A percentile compares a stretch with the other conserved stretches of the same genome.
Conservation (phyloP, 1,139 yeast genomes). For the Diutina sp. region DNA sequence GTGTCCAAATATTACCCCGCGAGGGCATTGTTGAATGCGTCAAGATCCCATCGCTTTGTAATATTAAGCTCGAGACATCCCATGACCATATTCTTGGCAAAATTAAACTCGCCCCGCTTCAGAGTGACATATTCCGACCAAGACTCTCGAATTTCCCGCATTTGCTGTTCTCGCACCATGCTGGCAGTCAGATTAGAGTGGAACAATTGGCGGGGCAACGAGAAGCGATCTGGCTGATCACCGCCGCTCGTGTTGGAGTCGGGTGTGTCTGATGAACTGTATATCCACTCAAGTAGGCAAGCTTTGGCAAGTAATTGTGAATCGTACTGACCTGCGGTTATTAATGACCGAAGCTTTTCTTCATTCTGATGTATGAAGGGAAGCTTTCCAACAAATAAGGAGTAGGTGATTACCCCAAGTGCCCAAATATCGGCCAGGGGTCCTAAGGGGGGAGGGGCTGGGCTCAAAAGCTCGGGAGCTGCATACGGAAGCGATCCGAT, state of each 20-base stretch:
- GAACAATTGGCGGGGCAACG: neutral
- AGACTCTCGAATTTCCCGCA: slow-evolving; percentile 7
- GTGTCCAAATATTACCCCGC: neutral
- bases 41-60: slow-evolving; percentile 36
- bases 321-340: slow-evolving; percentile 52
- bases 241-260: slow-evolving; percentile 2
- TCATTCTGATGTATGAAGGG: slow-evolving; percentile 80
- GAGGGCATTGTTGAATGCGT: neutral
- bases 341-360: slow-evolving; percentile 64
- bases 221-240: neutral
- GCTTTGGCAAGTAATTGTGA: slow-evolving; percentile 22
- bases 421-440: slow-evolving; percentile 88
- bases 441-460: slow-evolving; percentile 56
- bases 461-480: slow-evolving; percentile 67
- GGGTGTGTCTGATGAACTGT: slow-evolving; percentile 8
- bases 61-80: slow-evolving; percentile 46
- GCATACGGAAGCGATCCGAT: slow-evolving; percentile 92
- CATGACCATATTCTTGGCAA: slow-evolving; percentile 30
- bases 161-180: slow-evolving; percentile 9
- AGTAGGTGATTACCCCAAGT: slow-evolving; percentile 63
- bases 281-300: slow-evolving; percentile 17
- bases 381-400: slow-evolving; percentile 59
- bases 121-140: slow-evolving; percentile 13
- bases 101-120: slow-evolving; percentile 12
- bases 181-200: slow-evolving; percentile 13